A percentile compares a stretch with the other conserved stretches of the same genome.
phyloP scores from a whole-genome alignment of 1,284 basidiomycete species.

The Papiliotrema laurentii region DNA sequence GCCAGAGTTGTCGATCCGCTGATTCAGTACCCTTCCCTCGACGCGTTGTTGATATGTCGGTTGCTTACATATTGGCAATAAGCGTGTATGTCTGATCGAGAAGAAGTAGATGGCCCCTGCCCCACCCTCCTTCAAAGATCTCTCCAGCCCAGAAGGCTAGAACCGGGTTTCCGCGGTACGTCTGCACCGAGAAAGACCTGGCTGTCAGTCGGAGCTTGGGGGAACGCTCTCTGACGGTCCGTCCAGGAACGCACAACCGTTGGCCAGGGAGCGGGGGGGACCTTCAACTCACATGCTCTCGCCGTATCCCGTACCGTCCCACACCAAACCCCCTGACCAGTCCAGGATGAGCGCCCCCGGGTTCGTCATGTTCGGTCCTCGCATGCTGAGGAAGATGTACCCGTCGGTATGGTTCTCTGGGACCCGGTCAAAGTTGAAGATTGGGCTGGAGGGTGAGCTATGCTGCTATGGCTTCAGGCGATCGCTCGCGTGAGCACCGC shows the following conservation, averaged over 20 bases:
- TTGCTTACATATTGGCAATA: slow-evolving; percentile 23
- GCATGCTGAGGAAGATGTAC: slow-evolving; percentile 27
- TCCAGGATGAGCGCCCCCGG: slow-evolving; percentile 23
- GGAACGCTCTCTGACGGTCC: too few relatives aligned
- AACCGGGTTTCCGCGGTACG: slow-evolving; percentile 21
- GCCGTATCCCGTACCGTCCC: slow-evolving; percentile 24
- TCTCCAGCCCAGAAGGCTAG: slow-evolving; percentile 30
- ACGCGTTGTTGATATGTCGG: neutral
- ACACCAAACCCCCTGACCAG: slow-evolving; percentile 30
- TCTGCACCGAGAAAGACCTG: slow-evolving; percentile 13
- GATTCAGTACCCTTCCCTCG: neutral
- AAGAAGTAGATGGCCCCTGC: slow-evolving; percentile 20
- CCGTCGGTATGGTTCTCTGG: slow-evolving; percentile 1
- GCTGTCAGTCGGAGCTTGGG: too few relatives aligned
- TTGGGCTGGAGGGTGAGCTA: neutral
- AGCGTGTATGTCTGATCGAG: slow-evolving; percentile 26
- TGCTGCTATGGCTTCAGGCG: neutral
- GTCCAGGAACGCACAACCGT: too few relatives aligned
- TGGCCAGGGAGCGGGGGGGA: too few relatives aligned
- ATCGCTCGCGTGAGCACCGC: too few relatives aligned
- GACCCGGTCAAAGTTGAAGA: neutral
- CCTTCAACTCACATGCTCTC: slow-evolving; percentile 23
- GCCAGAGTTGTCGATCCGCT: neutral
- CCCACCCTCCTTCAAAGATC: slow-evolving; percentile 25
- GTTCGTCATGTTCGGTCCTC: slow-evolving; percentile 19